Evolutionary conservation across 1,284 basidiomycete species (phyloP), one percentile per base, ranked within the genome.

Genomic region (Boletus chippewaensis): DNA sequence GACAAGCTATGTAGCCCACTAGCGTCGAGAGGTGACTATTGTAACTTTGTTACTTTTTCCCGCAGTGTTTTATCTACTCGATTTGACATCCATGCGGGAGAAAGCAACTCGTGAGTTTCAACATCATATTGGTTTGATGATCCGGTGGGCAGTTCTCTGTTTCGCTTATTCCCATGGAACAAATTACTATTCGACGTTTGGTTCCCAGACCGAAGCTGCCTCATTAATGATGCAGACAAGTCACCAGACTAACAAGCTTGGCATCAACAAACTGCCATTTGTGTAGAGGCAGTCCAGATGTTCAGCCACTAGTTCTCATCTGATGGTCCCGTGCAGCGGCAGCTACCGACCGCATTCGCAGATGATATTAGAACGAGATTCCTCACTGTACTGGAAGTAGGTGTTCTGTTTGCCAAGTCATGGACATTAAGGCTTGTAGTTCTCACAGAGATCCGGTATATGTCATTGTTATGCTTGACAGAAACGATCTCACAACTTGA

Each of bases 1-100:
- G 68, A 57, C 68, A 68, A 45, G 65, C 64, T 51, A 53, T 66
- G 64, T 66, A 70, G 54, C 44, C 22, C 48, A 15, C 42, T 46
- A 48, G 58, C n/a, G 16, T 43, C 40, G 53, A 51, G 52, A 58
- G 53, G 57, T 49, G 51, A 51, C 31, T 49, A 31, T 56, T 52
- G 52, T 52, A 52, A 49, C 43, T 43, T 47, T 54, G 46, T 64
- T 54, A 22, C 47, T 45, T 49, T 63, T 40, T 44, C 29, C 31
- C 15, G 32, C 50, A 44, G 45, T 67, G 54, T 67, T 61, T 59
- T 54, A 64, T 61, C 49, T 57, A 65, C 57, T 67, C 48, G 59
- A 66, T 66, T 62, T 66, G 61, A 52, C 44, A 44, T 53, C n/a
- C 35, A 24, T 42, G 22, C 43, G 45, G 39, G 47, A 52, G 52